A percentile compares a stretch with the other conserved stretches of the same genome.
phyloP scores from a whole-genome alignment of 441 rosid genomes.

The Adansonia grandidieri region DNA sequence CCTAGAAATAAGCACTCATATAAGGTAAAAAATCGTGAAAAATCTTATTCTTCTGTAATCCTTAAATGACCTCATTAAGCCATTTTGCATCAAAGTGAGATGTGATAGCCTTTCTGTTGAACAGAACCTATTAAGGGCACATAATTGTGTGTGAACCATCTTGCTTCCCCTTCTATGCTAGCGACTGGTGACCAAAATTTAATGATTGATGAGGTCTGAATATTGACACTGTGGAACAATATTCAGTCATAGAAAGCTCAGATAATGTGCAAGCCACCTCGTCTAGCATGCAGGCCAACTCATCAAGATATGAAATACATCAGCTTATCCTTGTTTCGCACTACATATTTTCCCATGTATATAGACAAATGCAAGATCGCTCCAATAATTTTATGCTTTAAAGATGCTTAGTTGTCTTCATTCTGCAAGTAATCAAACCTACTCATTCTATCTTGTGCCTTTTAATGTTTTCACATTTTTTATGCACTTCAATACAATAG shows the following conservation, averaged over 20 bases:
- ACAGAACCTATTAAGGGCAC: conserved; percentile 9
- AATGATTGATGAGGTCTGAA: conserved; percentile 22
- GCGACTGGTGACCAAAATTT: conserved; percentile 6
- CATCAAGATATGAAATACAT: conserved; percentile 32
- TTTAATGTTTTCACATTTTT: conserved; percentile 7
- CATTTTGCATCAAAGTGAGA: conserved; percentile 11
- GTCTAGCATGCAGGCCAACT: conserved; percentile 35
- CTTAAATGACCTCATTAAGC: conserved; percentile 15
- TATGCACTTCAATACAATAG: conserved; percentile 11
- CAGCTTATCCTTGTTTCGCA: conserved; percentile 28
- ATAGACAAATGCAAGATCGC: not conserved
- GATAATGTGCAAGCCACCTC: conserved; percentile 37
- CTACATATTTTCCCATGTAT: conserved; percentile 24
- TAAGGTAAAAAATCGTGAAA: conserved; percentile 5
- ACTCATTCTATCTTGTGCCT: conserved; percentile 26
- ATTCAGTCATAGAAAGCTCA: conserved; percentile 17
- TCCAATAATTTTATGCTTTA: conserved; percentile 21
- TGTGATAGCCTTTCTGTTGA: not conserved
- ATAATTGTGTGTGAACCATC: conserved; percentile 19
- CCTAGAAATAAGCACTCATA: conserved; percentile 4
- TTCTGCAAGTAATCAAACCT: conserved; percentile 8
- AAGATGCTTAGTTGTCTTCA: conserved; percentile 22
- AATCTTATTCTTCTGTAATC: not conserved
- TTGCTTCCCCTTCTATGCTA: conserved; percentile 8
- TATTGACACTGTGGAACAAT: conserved; percentile 15